Evolutionary conservation across 495 filamentous ascomycete species (phyloP).

Genomic region (Cercophora scortea): DNA sequence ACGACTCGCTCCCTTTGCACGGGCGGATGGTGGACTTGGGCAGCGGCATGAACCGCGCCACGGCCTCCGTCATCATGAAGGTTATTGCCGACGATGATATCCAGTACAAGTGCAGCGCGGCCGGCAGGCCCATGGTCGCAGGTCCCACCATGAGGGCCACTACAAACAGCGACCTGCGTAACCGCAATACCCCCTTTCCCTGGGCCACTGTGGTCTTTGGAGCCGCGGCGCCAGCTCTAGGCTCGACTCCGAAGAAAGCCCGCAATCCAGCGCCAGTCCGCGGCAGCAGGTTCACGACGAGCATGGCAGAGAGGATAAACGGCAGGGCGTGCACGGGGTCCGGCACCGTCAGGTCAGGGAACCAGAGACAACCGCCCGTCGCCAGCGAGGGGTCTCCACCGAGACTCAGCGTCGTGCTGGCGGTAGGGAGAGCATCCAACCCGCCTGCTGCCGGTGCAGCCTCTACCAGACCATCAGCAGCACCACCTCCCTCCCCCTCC

Average conservation of each 20-base stretch:
- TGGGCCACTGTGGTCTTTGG: not conserved
- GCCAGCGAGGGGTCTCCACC: slow-evolving; percentile 14
- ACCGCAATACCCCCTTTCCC: slow-evolving; percentile 1
- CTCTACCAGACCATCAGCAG: no score
- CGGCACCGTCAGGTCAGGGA: slow-evolving; percentile 60
- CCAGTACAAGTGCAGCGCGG: slow-evolving; percentile 68
- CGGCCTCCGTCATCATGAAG: not conserved
- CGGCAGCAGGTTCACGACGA: slow-evolving; percentile 38
- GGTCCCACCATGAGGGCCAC: slow-evolving; percentile 38
- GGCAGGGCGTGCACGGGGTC: slow-evolving; percentile 68
- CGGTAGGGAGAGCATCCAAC: not conserved
- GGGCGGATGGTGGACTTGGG: slow-evolving; percentile 2
- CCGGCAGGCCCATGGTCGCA: slow-evolving; percentile 45
- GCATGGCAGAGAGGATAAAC: slow-evolving; percentile 40
- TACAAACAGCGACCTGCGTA: slow-evolving; percentile 29
- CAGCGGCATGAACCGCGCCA: slow-evolving; percentile 20
- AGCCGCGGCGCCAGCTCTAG: not conserved
- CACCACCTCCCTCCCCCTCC: not conserved
- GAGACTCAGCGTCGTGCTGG: not conserved
- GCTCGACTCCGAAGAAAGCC: slow-evolving; percentile 8
- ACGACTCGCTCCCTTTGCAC: slow-evolving; percentile 11
- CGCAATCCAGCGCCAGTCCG: slow-evolving; percentile 6
- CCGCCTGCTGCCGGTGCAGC: no score
- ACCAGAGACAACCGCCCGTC: slow-evolving; percentile 78
- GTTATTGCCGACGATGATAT: slow-evolving; percentile 36